Percentiles rank a stretch among this genome's conserved stretches.
Evolutionary conservation across 1,284 basidiomycete genomes (phyloP).

Genomic region (Tausonia pullulans): DNA sequence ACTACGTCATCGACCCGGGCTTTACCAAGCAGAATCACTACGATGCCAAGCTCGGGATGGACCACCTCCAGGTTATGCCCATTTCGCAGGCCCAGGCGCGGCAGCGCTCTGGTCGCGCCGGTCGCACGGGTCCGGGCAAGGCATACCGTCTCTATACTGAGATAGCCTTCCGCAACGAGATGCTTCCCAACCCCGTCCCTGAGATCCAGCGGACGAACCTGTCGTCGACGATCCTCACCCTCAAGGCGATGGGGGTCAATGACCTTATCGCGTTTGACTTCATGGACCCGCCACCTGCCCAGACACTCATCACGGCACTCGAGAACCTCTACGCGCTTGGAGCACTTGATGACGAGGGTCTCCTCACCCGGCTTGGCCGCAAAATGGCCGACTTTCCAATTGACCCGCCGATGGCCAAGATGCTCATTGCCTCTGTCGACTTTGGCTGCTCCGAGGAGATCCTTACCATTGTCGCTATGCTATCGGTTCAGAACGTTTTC

Average conservation of each 20-base stretch:
- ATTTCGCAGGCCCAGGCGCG: slow-evolving; percentile 97
- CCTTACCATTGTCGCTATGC: slow-evolving; percentile 92
- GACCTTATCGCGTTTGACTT: slow-evolving; percentile 97
- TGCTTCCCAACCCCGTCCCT: slow-evolving; percentile 94
- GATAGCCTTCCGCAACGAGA: slow-evolving; percentile 94
- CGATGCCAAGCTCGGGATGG: slow-evolving; percentile 95
- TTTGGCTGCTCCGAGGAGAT: slow-evolving; percentile 95
- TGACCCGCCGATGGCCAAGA: slow-evolving; percentile 92
- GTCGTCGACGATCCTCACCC: slow-evolving; percentile 80
- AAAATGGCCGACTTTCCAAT: slow-evolving; percentile 99
- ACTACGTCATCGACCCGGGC: slow-evolving; percentile 97
- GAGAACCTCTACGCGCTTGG: slow-evolving; percentile 91
- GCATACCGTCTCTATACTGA: slow-evolving; percentile 97
- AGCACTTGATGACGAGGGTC: slow-evolving; percentile 90
- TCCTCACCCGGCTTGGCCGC: slow-evolving; percentile 82
- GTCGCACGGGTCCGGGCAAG: slow-evolving; percentile 94
- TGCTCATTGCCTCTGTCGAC: slow-evolving; percentile 97
- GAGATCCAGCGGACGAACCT: slow-evolving; percentile 96
- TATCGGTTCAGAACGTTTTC: slow-evolving; percentile 92
- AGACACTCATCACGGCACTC: slow-evolving; percentile 81
- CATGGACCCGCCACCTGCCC: slow-evolving; percentile 96
- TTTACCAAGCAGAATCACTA: slow-evolving; percentile 99
- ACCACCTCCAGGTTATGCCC: slow-evolving; percentile 93
- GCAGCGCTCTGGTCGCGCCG: slow-evolving; percentile 89
- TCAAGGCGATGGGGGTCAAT: slow-evolving; percentile 99